A percentile compares a stretch with the other conserved stretches of the same genome.
These are phyloP conservation scores for Cercospora zeae-maydis DNA, from an alignment of 2,329 filamentous ascomycete species.

Conservation along the genomic window DNA sequence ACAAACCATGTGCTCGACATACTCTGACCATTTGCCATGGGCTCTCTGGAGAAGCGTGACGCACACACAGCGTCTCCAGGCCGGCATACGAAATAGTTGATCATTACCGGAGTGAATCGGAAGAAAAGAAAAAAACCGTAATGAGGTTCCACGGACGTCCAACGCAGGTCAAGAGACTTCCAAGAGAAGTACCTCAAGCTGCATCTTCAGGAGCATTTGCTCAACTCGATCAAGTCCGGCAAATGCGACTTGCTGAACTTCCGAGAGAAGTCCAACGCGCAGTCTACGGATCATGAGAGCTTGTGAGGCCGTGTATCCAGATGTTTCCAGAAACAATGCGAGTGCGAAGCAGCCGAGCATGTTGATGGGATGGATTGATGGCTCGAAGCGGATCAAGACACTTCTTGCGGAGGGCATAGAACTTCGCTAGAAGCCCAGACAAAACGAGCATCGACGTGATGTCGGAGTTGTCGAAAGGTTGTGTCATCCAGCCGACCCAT, in stretches of 20 bases:
- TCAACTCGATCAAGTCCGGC: background rate
- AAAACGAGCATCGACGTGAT: background rate
- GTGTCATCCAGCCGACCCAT: background rate
- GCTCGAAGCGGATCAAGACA: background rate
- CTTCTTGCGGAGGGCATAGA: background rate
- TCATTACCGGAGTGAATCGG: no score
- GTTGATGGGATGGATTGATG: background rate
- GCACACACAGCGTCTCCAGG: background rate
- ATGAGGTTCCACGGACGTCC: background rate
- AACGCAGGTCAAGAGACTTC: constrained; percentile 6
- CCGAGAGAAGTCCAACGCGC: background rate
- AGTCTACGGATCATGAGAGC: background rate
- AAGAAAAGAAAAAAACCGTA: background rate
- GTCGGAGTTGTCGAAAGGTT: background rate
- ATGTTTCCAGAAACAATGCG: background rate
- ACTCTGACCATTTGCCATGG: background rate
- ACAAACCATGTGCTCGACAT: background rate
- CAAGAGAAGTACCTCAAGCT: constrained; percentile 9
- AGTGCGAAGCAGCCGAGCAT: background rate
- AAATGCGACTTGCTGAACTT: background rate
- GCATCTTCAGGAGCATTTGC: constrained; percentile 4
- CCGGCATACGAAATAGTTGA: background rate
- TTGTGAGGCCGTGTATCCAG: background rate
- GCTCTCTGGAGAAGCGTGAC: background rate
- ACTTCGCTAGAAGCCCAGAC: background rate